These are phyloP conservation scores for Austroboletus novae-zelandiae DNA, from an alignment of 1,284 basidiomycete species.

Conservation along the genomic window DNA sequence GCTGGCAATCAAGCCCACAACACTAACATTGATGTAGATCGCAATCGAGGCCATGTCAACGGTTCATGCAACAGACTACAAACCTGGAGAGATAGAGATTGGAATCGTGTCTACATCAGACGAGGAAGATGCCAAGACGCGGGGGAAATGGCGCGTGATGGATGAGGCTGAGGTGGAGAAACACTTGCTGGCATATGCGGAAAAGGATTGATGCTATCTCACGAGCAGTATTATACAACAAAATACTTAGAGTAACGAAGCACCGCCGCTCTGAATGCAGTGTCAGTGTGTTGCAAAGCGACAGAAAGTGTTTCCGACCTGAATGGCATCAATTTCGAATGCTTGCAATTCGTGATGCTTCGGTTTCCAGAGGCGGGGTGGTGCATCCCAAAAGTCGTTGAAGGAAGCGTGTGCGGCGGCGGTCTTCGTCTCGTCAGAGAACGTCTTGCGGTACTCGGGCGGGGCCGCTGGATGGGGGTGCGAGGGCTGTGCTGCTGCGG, in stretches of 20 bases:
- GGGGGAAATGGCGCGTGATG: slow-evolving; percentile 84
- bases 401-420: slow-evolving; percentile 37
- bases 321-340: slow-evolving; percentile 74
- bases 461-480: slow-evolving; percentile 79
- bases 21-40: slow-evolving; percentile 52
- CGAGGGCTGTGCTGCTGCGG: slow-evolving; percentile 47
- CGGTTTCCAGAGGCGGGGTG: slow-evolving; percentile 65
- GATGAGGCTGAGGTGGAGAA: slow-evolving; percentile 80
- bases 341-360: slow-evolving; percentile 56
- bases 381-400: slow-evolving; percentile 79
- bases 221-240: not conserved
- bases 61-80: slow-evolving; percentile 94
- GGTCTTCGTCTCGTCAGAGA: slow-evolving; percentile 52
- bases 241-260: slow-evolving; percentile 46
- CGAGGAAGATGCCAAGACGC: slow-evolving; percentile 63
- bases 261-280: slow-evolving; percentile 65
- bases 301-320: slow-evolving; percentile 48
- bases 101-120: slow-evolving; percentile 75
- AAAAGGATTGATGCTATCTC: slow-evolving; percentile 72
- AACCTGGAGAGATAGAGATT: slow-evolving; percentile 85
- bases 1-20: slow-evolving; percentile 15
- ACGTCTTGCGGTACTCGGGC: slow-evolving; percentile 61
- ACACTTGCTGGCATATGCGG: slow-evolving; percentile 86
- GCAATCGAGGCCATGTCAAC: slow-evolving; percentile 94
- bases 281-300: slow-evolving; percentile 7